Evolutionary conservation across 2,329 filamentous ascomycete species (phyloP), one percentile per base, ranked within the genome.

Genomic region (Paracamarosporium sp.): DNA sequence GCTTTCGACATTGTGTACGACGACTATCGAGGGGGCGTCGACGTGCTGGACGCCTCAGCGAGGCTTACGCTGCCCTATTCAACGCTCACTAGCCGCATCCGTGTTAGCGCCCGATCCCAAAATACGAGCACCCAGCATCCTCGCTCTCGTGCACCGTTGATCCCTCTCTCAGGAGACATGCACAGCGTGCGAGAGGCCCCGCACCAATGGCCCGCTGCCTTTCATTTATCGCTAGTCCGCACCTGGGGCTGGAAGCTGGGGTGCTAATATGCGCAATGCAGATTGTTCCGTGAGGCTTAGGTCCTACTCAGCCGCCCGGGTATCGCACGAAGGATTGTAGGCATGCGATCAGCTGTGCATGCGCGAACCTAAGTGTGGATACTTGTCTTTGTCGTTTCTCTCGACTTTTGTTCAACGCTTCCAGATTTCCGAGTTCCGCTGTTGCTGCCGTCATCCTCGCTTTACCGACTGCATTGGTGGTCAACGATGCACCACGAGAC

Each of bases 241-340:
- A 30, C 43, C 40, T 35, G 43, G 45, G 35, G 43, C 51, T 35
- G 51, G 33, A 28, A 50, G 53, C 45, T 44, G 15, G 45, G 53
- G 45, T 47, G 45, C 33, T 44, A 9, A 6, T 17, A 55, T 44
- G 53, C 45, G 25, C 45, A 38, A 40, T 43, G 52, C 44, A 45
- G 35, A 44, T 44, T 15, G 44, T n/a, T 50, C 53, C 9, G 45
- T 50, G 53, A 55, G 53, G 53, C 53, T 55, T 38, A 50, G 53
- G 11, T 38, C 12, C 24, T n/a, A 25, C 53, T 55, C 53, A 55
- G 53, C 52, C 52, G 52, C 53, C 30, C 44, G 27, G 28, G 28
- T 12, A 22, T 28, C 12, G 24, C 43, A 40, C 35, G 27, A 55
- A 38, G 30, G 35, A 38, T 44, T 44, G 17, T 24, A 35, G 20